A percentile compares a stretch with the other conserved stretches of the same genome.
Evolutionary conservation across 495 filamentous ascomycete genomes (phyloP).

Genomic region (Pyronema omphalodes): DNA sequence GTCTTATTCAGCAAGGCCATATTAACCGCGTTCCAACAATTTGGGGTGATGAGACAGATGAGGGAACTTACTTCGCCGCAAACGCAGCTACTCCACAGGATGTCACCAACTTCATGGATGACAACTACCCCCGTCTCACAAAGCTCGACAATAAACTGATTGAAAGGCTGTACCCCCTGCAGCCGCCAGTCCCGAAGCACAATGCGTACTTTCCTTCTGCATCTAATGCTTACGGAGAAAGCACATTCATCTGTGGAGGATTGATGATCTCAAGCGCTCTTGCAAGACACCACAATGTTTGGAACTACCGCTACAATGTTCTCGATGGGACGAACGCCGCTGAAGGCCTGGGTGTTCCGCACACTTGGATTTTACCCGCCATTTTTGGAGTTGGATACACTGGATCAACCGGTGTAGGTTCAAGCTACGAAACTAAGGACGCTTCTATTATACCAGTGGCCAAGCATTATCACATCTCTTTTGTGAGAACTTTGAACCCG

Average conservation of each 20-base stretch:
- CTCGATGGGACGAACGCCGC: neutral
- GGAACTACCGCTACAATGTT: slow-evolving; percentile 1
- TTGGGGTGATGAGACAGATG: slow-evolving; percentile 1
- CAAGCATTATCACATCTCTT: neutral
- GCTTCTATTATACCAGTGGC: neutral
- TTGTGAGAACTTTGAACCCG: slow-evolving; percentile 2
- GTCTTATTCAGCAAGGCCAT: neutral
- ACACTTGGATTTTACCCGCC: neutral
- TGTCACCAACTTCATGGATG: neutral
- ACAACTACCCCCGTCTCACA: neutral
- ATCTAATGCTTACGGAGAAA: neutral
- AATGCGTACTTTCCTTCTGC: neutral
- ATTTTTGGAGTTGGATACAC: neutral
- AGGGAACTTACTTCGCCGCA: slow-evolving; percentile 7
- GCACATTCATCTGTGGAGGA: neutral
- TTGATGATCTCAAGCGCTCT: neutral
- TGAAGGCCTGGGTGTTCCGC: neutral
- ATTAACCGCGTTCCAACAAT: neutral
- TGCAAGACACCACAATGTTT: neutral
- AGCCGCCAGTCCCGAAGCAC: neutral
- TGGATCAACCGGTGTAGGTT: neutral
- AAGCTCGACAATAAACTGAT: neutral
- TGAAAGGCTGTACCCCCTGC: neutral
- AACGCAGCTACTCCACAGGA: neutral
- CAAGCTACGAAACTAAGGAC: neutral